A percentile compares a stretch with the other conserved stretches of the same genome.
These are phyloP conservation scores for Leptodermis oblonga DNA, from an alignment of 257 asterid species.

Conservation along the genomic window DNA sequence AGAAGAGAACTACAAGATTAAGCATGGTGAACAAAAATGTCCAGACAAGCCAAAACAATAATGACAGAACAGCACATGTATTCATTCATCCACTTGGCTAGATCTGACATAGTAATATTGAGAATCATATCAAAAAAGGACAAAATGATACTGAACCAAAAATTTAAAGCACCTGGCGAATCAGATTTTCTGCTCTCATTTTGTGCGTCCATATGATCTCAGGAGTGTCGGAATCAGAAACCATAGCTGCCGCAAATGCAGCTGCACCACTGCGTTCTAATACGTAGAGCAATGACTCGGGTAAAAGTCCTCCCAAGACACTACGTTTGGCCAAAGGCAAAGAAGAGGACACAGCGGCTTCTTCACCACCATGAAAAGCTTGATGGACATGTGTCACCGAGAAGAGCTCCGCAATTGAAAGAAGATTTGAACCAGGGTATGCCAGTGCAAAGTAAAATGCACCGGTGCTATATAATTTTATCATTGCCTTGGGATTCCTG, in stretches of 20 bases:
- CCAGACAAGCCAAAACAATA: background rate
- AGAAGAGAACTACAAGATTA: conserved; percentile 16
- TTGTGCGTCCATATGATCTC: conserved; percentile 99
- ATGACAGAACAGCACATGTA: background rate
- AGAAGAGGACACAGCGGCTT: conserved; percentile 94
- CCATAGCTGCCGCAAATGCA: conserved; percentile 97
- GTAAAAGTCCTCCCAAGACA: conserved; percentile 97
- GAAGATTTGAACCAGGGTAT: conserved; percentile 98
- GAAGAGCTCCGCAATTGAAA: conserved; percentile 86
- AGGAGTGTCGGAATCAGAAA: conserved; percentile 99
- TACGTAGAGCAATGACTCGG: conserved; percentile 96
- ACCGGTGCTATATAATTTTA: conserved; percentile 91
- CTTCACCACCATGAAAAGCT: conserved; percentile 99
- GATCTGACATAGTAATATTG: background rate
- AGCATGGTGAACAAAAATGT: background rate
- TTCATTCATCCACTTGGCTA: background rate
- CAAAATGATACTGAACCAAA: conserved; percentile 10
- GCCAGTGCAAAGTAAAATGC: conserved; percentile 91
- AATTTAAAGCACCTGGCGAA: conserved; percentile 64
- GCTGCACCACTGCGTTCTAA: conserved; percentile 95
- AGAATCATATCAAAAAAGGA: background rate
- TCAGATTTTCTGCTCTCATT: conserved; percentile 94
- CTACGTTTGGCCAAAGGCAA: conserved; percentile 95
- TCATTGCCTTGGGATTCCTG: conserved; percentile 98
- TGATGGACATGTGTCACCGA: conserved; percentile 88